A percentile compares a stretch with the other conserved stretches of the same genome.
phyloP scores from a whole-genome alignment of 768 basidiomycete genomes.

The Mycena floridula region DNA sequence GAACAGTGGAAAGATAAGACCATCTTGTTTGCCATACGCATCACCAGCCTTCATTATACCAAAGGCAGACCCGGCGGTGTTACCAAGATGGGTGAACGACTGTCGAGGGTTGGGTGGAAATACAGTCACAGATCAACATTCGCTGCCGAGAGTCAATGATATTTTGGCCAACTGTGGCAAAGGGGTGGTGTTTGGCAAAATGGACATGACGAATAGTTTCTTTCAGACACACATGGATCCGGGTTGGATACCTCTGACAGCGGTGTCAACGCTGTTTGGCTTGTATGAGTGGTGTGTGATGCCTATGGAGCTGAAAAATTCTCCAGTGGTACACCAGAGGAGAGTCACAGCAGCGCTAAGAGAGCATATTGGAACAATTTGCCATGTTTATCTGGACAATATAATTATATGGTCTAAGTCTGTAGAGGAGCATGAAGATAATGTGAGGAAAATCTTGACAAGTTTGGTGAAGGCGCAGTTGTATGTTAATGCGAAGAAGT shows the following conservation, averaged over 20 bases:
- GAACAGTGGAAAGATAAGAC: slow-evolving; percentile 11
- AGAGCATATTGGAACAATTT: no score
- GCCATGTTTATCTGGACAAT: slow-evolving; percentile 27
- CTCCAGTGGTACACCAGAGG: slow-evolving; percentile 26
- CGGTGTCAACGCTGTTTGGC: no score
- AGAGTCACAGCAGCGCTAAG: no score
- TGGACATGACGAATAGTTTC: slow-evolving; percentile 22
- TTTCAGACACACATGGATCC: slow-evolving; percentile 21
- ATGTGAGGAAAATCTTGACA: no score
- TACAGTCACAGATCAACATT: slow-evolving; percentile 12
- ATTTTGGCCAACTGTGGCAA: slow-evolving; percentile 16
- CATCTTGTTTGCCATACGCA: slow-evolving; percentile 12
- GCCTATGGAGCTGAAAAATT: slow-evolving; percentile 26
- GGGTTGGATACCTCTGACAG: slow-evolving; percentile 19
- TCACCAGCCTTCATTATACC: slow-evolving; percentile 18
- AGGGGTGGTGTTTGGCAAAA: no score
- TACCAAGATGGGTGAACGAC: slow-evolving; percentile 19
- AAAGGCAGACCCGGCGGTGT: slow-evolving; percentile 7
- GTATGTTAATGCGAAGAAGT: slow-evolving; percentile 13
- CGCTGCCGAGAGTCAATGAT: slow-evolving; percentile 12
- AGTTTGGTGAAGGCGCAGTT: slow-evolving; percentile 12
- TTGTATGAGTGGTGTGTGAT: no score
- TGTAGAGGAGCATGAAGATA: slow-evolving; percentile 15
- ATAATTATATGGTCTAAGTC: slow-evolving; percentile 26
- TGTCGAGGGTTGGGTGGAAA: slow-evolving; percentile 11